A percentile compares a stretch with the other conserved stretches of the same genome.
Conservation (phyloP, 139 green algal genomes). For the Chlamydomonas sp. region DNA sequence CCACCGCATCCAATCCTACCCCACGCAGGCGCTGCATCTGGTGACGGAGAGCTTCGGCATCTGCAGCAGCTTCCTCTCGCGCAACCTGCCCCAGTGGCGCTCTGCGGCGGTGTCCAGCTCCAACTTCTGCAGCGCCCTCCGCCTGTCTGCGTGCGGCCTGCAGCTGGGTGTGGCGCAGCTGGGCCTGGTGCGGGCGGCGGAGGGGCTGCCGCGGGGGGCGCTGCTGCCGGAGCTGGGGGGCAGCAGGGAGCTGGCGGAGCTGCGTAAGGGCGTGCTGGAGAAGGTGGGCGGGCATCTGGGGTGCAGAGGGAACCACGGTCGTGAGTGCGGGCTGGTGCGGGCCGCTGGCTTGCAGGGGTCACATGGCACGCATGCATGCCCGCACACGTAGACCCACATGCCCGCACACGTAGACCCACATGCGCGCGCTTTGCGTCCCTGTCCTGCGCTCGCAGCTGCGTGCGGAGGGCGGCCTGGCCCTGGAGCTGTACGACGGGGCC, state of each 20-base stretch:
- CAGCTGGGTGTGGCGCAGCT: not conserved
- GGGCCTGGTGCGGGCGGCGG: conserved; percentile 1
- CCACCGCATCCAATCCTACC: too few species aligned
- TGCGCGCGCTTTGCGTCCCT: not conserved
- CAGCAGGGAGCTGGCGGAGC: not conserved
- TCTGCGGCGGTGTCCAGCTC: too few species aligned
- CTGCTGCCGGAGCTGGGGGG: not conserved
- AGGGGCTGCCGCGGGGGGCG: not conserved
- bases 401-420: too few species aligned
- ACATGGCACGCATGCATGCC: too few species aligned
- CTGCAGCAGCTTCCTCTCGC: not conserved
- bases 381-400: too few species aligned
- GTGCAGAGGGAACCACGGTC: not conserved
- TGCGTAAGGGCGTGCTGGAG: not conserved
- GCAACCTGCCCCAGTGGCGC: not conserved
- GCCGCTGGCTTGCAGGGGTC: not conserved
- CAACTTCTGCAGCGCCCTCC: too few species aligned
- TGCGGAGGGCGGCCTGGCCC: not conserved
- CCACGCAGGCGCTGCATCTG: too few species aligned
- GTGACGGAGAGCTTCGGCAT: too few species aligned
- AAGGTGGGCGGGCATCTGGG: not conserved
- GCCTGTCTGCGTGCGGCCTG: too few species aligned
- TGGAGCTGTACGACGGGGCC: not conserved
- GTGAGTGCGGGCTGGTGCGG: not conserved
- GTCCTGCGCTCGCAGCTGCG: not conserved